A percentile compares a stretch with the other conserved stretches of the same genome.
phyloP scores from a whole-genome alignment of 108 stramenopile genomes.

The Pseudonitzschia pungens region DNA sequence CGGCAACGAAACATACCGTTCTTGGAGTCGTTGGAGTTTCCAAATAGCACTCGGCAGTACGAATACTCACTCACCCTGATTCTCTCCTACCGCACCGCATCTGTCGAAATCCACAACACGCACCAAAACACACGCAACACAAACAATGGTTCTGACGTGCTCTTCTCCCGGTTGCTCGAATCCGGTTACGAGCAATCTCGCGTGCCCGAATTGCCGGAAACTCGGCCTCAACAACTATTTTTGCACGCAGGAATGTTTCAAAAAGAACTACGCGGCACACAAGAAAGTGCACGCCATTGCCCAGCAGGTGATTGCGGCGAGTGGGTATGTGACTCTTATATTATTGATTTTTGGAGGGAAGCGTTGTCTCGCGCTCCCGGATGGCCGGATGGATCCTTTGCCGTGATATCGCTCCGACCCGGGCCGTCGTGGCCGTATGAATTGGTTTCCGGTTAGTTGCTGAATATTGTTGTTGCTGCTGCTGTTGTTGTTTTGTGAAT shows the following conservation, averaged over 20 bases:
- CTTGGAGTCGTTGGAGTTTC: too few relatives aligned
- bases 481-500: not conserved
- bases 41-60: too few relatives aligned
- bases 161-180: conserved; percentile 75
- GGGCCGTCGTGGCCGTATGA: too few relatives aligned
- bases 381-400: not conserved
- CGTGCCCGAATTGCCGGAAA: conserved; percentile 89
- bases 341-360: too few relatives aligned
- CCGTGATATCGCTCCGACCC: not conserved
- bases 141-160: conserved; percentile 30
- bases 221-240: conserved; percentile 78
- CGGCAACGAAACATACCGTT: too few relatives aligned
- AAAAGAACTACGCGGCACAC: conserved; percentile 75
- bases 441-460: not conserved
- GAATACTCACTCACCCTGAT: too few relatives aligned
- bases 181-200: conserved; percentile 56
- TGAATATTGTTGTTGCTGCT: not conserved
- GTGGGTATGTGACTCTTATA: not conserved
- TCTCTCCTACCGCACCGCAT: too few relatives aligned
- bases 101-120: too few relatives aligned
- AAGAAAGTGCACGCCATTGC: conserved; percentile 76
- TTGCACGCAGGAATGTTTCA: conserved; percentile 87
- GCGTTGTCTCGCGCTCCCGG: too few relatives aligned
- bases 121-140: too few relatives aligned
- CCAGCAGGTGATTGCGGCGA: conserved; percentile 63